Percentiles rank a stretch among this genome's conserved stretches.
These are phyloP conservation scores for Plantago elongata DNA, from an alignment of 257 asterid species.

Conservation along the genomic window DNA sequence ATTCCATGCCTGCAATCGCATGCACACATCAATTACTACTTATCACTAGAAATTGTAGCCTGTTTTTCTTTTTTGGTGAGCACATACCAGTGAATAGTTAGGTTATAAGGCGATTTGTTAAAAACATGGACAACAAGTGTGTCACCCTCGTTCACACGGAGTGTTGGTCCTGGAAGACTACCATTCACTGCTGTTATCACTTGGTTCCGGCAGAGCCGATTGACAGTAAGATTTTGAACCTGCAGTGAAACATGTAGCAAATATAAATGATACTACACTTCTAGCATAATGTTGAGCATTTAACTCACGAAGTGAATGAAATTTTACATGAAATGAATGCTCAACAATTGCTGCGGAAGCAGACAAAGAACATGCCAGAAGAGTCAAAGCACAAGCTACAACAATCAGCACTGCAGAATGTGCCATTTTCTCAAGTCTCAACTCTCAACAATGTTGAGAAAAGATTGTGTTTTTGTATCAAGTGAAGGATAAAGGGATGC, in stretches of 20 bases:
- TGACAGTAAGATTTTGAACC: constrained; percentile 51
- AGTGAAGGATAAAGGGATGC: no score
- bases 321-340: constrained; percentile 39
- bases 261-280: background rate
- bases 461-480: no score
- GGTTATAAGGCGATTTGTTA: constrained; percentile 51
- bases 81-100: constrained; percentile 62
- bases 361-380: constrained; percentile 18
- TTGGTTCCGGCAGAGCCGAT: constrained; percentile 42
- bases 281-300: background rate
- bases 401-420: no score
- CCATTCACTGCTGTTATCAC: constrained; percentile 65
- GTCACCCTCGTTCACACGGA: constrained; percentile 57
- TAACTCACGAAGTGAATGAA: background rate
- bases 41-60: background rate
- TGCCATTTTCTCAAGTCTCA: no score
- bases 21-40: background rate
- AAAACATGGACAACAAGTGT: constrained; percentile 46
- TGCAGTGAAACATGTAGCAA: constrained; percentile 12
- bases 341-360: constrained; percentile 35
- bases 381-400: background rate
- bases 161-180: constrained; percentile 59
- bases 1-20: constrained; percentile 60
- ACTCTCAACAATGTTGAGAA: no score
- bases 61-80: background rate